A percentile compares a stretch with the other conserved stretches of the same genome.
Conservation (phyloP, 345 rosid species). For the Acer saccharum region DNA sequence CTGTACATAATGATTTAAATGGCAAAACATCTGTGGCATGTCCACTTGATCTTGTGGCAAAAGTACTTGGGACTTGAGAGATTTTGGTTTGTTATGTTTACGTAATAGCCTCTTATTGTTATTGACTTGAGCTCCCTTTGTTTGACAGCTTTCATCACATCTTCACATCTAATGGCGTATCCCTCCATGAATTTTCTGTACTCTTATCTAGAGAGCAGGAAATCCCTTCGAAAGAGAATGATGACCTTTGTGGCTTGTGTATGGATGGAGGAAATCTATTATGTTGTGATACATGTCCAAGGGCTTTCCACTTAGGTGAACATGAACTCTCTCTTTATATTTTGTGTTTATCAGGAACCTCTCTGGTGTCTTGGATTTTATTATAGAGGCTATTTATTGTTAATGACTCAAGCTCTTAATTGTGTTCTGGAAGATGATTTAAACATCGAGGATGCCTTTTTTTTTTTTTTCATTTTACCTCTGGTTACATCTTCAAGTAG, state of each 20-base stretch:
- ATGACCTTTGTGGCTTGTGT: constrained; percentile 86
- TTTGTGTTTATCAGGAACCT: not conserved
- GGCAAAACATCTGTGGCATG: not conserved
- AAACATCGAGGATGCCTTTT: not conserved
- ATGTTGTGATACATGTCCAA: constrained; percentile 96
- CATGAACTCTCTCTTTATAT: constrained; percentile 10
- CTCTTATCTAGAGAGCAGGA: constrained; percentile 55
- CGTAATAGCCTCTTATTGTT: not conserved
- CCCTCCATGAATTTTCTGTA: constrained; percentile 90
- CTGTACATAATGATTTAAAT: not conserved
- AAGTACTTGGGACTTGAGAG: not conserved
- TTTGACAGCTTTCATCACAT: constrained; percentile 78
- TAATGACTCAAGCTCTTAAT: not conserved
- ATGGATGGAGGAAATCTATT: constrained; percentile 82
- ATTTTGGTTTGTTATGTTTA: constrained; percentile 6
- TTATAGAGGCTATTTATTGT: not conserved
- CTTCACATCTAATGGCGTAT: constrained; percentile 96
- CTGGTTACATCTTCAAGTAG: not conserved
- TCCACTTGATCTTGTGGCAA: not conserved
- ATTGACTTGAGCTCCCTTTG: constrained; percentile 5
- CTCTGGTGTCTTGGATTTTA: not conserved
- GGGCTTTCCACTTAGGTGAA: constrained; percentile 89
- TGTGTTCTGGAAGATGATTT: not conserved
- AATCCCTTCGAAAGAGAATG: constrained; percentile 65
- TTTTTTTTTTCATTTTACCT: too few species aligned